Evolutionary conservation across 164 flowering plant genomes (phyloP).

Genomic region (Cinnamomum chago): DNA sequence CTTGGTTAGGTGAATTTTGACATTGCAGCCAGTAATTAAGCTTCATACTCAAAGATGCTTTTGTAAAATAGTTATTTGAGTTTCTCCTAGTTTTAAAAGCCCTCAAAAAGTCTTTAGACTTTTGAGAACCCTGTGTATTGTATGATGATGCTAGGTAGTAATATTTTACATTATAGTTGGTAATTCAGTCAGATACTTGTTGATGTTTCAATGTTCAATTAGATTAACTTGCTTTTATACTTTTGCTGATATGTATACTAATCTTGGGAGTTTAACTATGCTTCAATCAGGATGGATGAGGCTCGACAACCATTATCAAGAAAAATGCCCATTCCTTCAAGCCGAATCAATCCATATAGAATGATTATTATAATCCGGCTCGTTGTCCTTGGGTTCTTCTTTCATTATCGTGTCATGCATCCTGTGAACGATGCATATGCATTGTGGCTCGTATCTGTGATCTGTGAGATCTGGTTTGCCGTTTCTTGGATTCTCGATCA

Average conservation of each 20-base stretch:
- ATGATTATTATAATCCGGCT: slow-evolving; percentile 63
- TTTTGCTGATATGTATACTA: not conserved
- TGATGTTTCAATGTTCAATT: not conserved
- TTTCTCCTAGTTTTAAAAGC: not conserved
- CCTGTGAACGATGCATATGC: slow-evolving; percentile 58
- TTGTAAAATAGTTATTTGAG: not conserved
- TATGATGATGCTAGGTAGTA: not conserved
- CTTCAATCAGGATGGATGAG: slow-evolving; percentile 55
- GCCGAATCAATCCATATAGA: slow-evolving; percentile 61
- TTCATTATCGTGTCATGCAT: slow-evolving; percentile 53
- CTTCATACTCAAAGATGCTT: not conserved
- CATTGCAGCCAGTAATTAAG: not conserved
- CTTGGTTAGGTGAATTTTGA: not conserved
- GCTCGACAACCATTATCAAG: slow-evolving; percentile 65
- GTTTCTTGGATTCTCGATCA: slow-evolving; percentile 69
- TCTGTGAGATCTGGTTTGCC: slow-evolving; percentile 72
- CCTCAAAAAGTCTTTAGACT: not conserved
- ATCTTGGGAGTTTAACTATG: not conserved
- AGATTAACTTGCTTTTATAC: not conserved
- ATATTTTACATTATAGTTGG: not conserved
- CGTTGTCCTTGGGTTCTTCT: slow-evolving; percentile 56
- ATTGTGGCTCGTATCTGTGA: slow-evolving; percentile 61
- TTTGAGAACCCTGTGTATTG: not conserved
- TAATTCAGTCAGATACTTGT: not conserved
- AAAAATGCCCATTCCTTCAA: slow-evolving; percentile 52